Base-by-base conservation (phyloP, 2,329 filamentous ascomycete genomes). In the Penicillium sp. region DNA sequence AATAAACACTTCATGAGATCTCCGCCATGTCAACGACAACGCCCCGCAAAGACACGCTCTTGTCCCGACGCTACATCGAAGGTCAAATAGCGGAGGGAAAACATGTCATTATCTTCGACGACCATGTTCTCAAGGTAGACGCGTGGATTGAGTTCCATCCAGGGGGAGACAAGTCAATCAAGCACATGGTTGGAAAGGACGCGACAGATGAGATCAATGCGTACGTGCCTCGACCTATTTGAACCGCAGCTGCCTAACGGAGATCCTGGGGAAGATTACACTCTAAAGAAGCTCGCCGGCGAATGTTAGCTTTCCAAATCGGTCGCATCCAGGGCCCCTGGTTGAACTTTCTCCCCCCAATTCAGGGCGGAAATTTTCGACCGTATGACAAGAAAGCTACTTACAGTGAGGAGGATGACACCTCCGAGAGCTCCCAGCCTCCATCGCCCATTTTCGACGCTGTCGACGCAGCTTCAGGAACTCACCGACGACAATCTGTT, bases 151-250 rank as follows among this genome's bases (percentile, higher is more conserved):
- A 87, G 57, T 97, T 91, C 73, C 95, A 98, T 72, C 95, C 95
- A 13, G 95, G 95, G 61, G 95, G 95, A 69, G 89, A 94, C 71
- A 95, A 93, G 79, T 87, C 94, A 58, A 96, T 99, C 67, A 83
- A 88, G 75, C 95, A 99, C 75, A 95, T 97, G 92, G 87, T 98
- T 64, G 93, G 93, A 64, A 88, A 90, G 78, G 93, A 97, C 86
- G 94, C 92, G 55, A 97, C 94, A 11, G 93, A 97, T 76, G 95
- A 98, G 79, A 89, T 98, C 64, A 92, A 90, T 76, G 91, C 90
- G 92, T 97, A 85, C 55, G 90, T 83, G 50, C 55, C 63, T 48
- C 31, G 21, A 45, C 60, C 7, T 30, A 6, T 23, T 45, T 21
- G 19, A 44, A 35, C 21, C 21, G 53, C 66, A 69, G 61, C 67